A percentile compares a stretch with the other conserved stretches of the same genome.
Conservation (phyloP, 768 basidiomycete genomes). For the Goffeauzyma gilvescens region DNA sequence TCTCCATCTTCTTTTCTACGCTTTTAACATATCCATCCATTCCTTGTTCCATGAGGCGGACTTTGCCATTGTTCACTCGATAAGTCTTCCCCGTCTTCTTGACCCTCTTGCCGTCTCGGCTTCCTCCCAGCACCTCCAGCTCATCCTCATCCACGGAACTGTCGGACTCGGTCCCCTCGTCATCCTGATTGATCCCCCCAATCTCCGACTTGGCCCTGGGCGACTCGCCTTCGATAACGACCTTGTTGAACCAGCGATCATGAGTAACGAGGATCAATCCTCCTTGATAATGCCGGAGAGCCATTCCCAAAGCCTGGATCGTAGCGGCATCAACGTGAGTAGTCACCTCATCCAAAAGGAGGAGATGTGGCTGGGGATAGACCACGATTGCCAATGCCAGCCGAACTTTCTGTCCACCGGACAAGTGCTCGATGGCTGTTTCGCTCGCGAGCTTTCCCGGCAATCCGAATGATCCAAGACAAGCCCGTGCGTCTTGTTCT, state of each 20-base stretch:
- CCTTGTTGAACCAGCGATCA: conserved; percentile 36
- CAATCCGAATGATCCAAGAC: conserved; percentile 37
- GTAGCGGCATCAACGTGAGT: conserved; percentile 51
- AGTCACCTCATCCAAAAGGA: conserved; percentile 43
- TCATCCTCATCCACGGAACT: conserved; percentile 12
- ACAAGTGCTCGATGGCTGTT: conserved; percentile 37
- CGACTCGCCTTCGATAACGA: conserved; percentile 20
- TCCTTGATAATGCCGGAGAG: conserved; percentile 40
- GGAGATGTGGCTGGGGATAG: conserved; percentile 40
- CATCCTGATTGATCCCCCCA: conserved; percentile 17
- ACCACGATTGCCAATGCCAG: conserved; percentile 43
- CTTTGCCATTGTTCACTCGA: conserved; percentile 20
- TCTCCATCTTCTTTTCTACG: conserved; percentile 22
- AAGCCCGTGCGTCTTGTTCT: conserved; percentile 35
- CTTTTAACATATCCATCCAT: conserved; percentile 28
- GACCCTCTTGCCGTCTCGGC: too few species aligned
- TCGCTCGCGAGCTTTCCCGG: conserved; percentile 35
- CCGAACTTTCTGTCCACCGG: conserved; percentile 46
- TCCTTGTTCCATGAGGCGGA: conserved; percentile 22
- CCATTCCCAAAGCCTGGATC: conserved; percentile 40
- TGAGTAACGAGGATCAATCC: conserved; percentile 49
- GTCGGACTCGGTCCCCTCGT: conserved; percentile 15
- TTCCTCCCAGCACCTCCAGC: too few species aligned
- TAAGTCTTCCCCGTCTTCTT: conserved; percentile 14
- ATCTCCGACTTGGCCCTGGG: conserved; percentile 15